Conservation (phyloP, 352 stramenopile genomes). For the Achlya hypogyna region DNA sequence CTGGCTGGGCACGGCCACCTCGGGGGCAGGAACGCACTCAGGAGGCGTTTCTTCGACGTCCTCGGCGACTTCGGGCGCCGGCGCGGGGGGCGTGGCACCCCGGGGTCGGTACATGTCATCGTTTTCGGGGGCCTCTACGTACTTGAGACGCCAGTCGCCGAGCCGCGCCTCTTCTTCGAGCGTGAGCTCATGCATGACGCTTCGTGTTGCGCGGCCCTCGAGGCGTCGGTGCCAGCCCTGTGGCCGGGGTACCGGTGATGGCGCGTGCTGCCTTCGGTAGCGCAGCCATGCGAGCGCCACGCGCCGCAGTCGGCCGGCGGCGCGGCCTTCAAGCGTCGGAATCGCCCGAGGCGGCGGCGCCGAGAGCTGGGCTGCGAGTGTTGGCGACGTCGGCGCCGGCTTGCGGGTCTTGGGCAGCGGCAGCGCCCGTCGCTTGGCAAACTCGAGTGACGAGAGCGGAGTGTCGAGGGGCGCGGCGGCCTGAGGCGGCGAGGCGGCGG, state of each 20-base stretch:
- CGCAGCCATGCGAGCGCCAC: neutral
- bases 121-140: neutral
- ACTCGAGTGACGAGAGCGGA: neutral
- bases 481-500: neutral
- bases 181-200: neutral
- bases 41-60: too few relatives aligned
- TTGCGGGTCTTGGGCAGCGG: neutral
- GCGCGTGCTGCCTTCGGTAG: neutral
- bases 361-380: neutral
- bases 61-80: too few relatives aligned
- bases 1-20: too few relatives aligned
- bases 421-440: slow-evolving; percentile 3
- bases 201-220: neutral
- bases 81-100: too few relatives aligned
- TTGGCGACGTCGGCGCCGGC: too few relatives aligned
- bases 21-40: too few relatives aligned
- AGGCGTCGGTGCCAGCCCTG: neutral
- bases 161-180: neutral
- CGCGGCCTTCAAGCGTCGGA: neutral
- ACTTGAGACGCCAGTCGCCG: neutral
- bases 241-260: neutral
- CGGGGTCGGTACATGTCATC: too few relatives aligned
- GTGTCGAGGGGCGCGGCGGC: neutral
- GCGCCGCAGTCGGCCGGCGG: neutral
- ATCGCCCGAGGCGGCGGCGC: neutral